Evolutionary conservation across 1,284 basidiomycete genomes (phyloP).

Genomic region (Quambalaria eucalypti): DNA sequence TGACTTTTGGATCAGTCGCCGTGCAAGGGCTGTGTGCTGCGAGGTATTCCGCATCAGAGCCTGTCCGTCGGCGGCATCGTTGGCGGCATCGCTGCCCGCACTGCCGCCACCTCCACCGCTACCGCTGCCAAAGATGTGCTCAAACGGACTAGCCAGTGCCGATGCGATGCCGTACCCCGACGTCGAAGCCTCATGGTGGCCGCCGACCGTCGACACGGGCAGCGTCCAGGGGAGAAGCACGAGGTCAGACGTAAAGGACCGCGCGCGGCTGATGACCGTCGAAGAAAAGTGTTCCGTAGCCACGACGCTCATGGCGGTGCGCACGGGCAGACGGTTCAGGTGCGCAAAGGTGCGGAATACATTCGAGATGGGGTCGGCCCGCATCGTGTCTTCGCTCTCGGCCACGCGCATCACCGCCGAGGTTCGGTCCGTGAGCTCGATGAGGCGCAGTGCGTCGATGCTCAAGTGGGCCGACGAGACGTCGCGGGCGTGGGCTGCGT

Average conservation of each 20-base stretch:
- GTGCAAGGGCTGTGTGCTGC: slow-evolving; percentile 58
- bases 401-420: slow-evolving; percentile 75
- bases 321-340: slow-evolving; percentile 61
- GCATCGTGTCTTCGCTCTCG: slow-evolving; percentile 58
- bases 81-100: slow-evolving; percentile 12
- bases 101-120: too few species aligned
- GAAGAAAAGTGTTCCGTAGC: slow-evolving; percentile 62
- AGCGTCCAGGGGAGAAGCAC: slow-evolving; percentile 72
- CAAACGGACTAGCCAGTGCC: slow-evolving; percentile 26
- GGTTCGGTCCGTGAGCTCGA: slow-evolving; percentile 72
- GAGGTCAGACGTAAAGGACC: slow-evolving; percentile 59
- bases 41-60: slow-evolving; percentile 38
- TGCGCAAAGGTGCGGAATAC: slow-evolving; percentile 73
- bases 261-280: slow-evolving; percentile 61
- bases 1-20: slow-evolving; percentile 62
- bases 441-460: slow-evolving; percentile 32
- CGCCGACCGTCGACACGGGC: slow-evolving; percentile 11
- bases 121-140: slow-evolving; percentile 23
- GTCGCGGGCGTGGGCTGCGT: not conserved
- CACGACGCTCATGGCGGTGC: slow-evolving; percentile 58
- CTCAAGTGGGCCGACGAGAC: slow-evolving; percentile 10
- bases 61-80: not conserved
- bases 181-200: slow-evolving; percentile 11
- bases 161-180: slow-evolving; percentile 2
- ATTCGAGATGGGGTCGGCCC: slow-evolving; percentile 68